phyloP scores from a whole-genome alignment of 1,139 yeast genomes.

The Yamadazyma atmosphaerica region DNA sequence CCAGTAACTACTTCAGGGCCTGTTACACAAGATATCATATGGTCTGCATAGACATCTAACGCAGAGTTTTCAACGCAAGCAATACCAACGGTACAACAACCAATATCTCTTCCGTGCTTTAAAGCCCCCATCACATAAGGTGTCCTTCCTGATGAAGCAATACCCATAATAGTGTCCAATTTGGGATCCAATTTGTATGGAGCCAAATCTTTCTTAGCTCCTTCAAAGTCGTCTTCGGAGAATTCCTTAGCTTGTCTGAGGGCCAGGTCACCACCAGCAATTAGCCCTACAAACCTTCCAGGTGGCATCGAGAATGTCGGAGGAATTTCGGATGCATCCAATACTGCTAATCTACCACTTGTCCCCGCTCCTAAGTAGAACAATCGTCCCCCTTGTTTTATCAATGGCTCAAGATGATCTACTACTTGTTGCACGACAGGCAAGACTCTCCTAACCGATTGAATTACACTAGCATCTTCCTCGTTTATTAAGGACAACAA shows the following conservation, averaged over 20 bases:
- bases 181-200: slow-evolving; percentile 8
- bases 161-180: slow-evolving; percentile 9
- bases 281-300: slow-evolving; percentile 24
- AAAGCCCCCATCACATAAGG: slow-evolving; percentile 12
- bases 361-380: slow-evolving; percentile 28
- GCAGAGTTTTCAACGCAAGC: slow-evolving; percentile 10
- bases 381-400: slow-evolving; percentile 21
- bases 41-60: slow-evolving; percentile 6
- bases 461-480: slow-evolving; percentile 19
- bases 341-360: slow-evolving; percentile 22
- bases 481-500: slow-evolving; percentile 20
- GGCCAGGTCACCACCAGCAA: slow-evolving; percentile 29
- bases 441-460: slow-evolving; percentile 13
- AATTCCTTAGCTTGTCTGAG: slow-evolving; percentile 25
- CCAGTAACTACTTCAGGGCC: slow-evolving; percentile 12
- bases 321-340: slow-evolving; percentile 29
- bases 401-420: slow-evolving; percentile 21
- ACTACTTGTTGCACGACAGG: slow-evolving; percentile 19
- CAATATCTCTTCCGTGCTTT: slow-evolving; percentile 6
- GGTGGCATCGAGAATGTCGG: slow-evolving; percentile 27
- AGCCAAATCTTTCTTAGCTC: slow-evolving; percentile 7
- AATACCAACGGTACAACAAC: slow-evolving; percentile 10
- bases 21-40: slow-evolving; percentile 9
- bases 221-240: slow-evolving; percentile 21
- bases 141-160: slow-evolving; percentile 12